A percentile compares a stretch with the other conserved stretches of the same genome.
Conservation (phyloP, 2,329 filamentous ascomycete genomes). For the Sporothrix inflata region DNA sequence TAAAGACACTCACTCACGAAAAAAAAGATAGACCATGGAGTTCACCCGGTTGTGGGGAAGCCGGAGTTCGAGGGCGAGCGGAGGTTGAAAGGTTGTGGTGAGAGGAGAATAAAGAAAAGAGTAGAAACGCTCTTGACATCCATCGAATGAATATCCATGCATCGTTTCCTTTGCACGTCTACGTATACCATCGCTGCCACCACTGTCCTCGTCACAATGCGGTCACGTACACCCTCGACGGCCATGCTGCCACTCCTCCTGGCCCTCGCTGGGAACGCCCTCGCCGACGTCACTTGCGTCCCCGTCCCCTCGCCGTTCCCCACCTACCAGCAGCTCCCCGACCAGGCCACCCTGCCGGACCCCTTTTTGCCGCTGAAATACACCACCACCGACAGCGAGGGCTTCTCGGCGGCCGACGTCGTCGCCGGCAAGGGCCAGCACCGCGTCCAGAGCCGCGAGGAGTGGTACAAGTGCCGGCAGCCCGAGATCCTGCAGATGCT, state of each 20-base stretch:
- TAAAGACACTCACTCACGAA: neutral
- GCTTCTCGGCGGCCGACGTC: conserved; percentile 39
- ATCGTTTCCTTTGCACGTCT: neutral
- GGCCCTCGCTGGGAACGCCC: neutral
- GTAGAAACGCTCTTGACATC: conserved; percentile 27
- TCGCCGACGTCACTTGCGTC: neutral
- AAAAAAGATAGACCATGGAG: neutral
- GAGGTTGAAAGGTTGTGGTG: neutral
- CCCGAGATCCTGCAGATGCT: conserved; percentile 54
- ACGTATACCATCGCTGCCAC: neutral
- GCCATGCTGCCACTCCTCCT: neutral
- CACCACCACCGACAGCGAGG: conserved; percentile 38
- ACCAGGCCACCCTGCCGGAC: neutral
- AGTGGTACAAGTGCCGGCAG: conserved; percentile 54
- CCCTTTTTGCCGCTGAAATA: neutral
- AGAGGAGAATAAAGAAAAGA: neutral
- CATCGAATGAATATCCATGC: neutral
- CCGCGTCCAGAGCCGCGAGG: conserved; percentile 49
- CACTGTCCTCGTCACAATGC: neutral
- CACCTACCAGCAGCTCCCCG: neutral
- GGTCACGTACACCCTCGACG: neutral
- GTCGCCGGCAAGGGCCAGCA: conserved; percentile 47
- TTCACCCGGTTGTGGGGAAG: neutral
- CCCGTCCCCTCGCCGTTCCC: conserved; percentile 1
- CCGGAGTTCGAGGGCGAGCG: neutral